A percentile compares a stretch with the other conserved stretches of the same genome.
These are phyloP conservation scores for Fusarium lyarnte DNA, from an alignment of 2,329 filamentous ascomycete species.

Conservation along the genomic window DNA sequence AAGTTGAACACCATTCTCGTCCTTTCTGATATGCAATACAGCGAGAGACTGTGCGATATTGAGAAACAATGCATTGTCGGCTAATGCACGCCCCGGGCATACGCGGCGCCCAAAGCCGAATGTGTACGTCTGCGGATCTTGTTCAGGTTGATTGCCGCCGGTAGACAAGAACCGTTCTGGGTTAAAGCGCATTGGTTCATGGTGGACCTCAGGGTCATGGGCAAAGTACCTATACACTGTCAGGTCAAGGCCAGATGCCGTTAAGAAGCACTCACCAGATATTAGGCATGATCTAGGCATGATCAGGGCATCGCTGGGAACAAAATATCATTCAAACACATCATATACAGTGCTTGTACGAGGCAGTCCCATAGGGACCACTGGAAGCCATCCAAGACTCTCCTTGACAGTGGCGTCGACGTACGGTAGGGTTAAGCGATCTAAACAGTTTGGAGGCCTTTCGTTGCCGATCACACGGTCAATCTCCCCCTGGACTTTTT, in stretches of 20 bases:
- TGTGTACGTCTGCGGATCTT: conserved; percentile 41
- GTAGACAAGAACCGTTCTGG: conserved; percentile 28
- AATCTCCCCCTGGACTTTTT: conserved; percentile 33
- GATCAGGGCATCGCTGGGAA: conserved; percentile 37
- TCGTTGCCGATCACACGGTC: conserved; percentile 40
- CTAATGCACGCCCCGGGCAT: conserved; percentile 47
- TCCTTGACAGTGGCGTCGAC: conserved; percentile 45
- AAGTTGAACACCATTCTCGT: neutral
- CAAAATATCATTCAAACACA: conserved; percentile 33
- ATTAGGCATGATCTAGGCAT: conserved; percentile 32
- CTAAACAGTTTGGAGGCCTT: conserved; percentile 36
- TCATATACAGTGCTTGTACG: conserved; percentile 48
- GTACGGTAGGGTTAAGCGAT: conserved; percentile 41
- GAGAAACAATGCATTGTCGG: conserved; percentile 44
- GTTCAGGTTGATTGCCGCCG: conserved; percentile 32
- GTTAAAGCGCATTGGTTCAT: conserved; percentile 20
- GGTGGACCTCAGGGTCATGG: conserved; percentile 28
- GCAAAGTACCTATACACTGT: conserved; percentile 21
- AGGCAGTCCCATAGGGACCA: conserved; percentile 49
- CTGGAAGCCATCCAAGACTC: conserved; percentile 41
- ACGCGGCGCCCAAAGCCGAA: conserved; percentile 50
- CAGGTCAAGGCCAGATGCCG: too few relatives aligned
- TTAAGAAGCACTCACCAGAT: conserved; percentile 13
- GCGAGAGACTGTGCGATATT: conserved; percentile 54
- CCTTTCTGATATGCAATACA: conserved; percentile 52